Evolutionary conservation across 495 filamentous ascomycete species (phyloP), one percentile per base, ranked within the genome.

Genomic region (Darksidea phi): DNA sequence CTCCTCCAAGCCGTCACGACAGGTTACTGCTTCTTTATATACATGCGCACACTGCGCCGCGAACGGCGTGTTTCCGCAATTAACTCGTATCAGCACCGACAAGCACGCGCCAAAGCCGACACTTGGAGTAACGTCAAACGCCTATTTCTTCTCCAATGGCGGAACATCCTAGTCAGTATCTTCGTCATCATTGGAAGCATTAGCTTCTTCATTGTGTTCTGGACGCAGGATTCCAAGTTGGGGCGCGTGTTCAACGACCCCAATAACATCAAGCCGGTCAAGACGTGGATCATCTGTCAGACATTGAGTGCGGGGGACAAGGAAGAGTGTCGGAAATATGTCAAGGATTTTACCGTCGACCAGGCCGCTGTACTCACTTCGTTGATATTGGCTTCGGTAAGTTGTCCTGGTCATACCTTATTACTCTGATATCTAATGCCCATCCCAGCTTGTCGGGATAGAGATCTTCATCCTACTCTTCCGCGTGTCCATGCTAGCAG

Each of bases 61-160:
- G 53, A 63, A 50, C 34, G 42, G 2, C 58, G 43, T 3, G 7
- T 1, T 2, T 23, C 13, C 2, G 11, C 11, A 11, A 0, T 25
- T 10, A 48, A 45, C 12, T 53, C 49, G 21, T 18, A 49, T 20
- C 38, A 37, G 42, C 45, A 48, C 11, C 23, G 17, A 13, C 43
- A 57, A 32, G 11, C 18, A n/a, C 43, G 24, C 3, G 25, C 43
- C 5, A 61, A 54, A 24, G 8, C 54, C 8, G 54, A 49, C 26
- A 59, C 64, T 32, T 75, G 70, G 69, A 49, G 23, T n/a, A 57
- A 66, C 24, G 64, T 73, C 6, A 60, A 59, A 18, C 55, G 59
- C n/a, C 32, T 75, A 10, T 59, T 76, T 21, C n/a, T 63, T 2
- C 50, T 72, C 24, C 73, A 75, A 48, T 74, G 73, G 73, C 60